phyloP scores from a whole-genome alignment of 2,329 filamentous ascomycete species.

The Elsinoe fawcettii region DNA sequence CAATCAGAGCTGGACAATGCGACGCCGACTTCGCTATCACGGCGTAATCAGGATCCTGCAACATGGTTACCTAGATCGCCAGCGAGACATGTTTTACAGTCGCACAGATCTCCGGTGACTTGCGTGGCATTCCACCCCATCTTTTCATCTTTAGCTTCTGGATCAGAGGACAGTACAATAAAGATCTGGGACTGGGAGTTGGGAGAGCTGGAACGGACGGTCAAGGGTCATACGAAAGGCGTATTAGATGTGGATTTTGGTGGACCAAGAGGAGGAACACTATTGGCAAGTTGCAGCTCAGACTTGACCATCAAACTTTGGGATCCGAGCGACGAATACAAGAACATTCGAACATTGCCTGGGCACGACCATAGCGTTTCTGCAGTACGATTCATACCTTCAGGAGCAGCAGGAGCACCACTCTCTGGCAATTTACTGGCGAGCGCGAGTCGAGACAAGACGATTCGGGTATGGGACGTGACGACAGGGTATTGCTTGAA shows the following conservation, averaged over 20 bases:
- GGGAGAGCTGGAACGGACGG: constrained; percentile 78
- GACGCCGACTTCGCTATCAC: constrained; percentile 69
- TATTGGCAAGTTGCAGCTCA: constrained; percentile 76
- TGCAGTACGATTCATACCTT: constrained; percentile 79
- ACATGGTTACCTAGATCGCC: constrained; percentile 82
- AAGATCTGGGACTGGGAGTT: constrained; percentile 98
- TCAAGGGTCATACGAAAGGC: constrained; percentile 86
- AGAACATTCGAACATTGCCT: constrained; percentile 83
- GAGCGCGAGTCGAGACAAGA: constrained; percentile 77
- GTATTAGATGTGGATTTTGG: constrained; percentile 88
- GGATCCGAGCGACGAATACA: constrained; percentile 88
- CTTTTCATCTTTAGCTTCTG: constrained; percentile 82
- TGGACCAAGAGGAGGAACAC: constrained; percentile 68
- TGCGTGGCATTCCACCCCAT: constrained; percentile 88
- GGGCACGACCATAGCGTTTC: constrained; percentile 92
- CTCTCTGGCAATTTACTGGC: constrained; percentile 79
- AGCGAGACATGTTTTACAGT: constrained; percentile 72
- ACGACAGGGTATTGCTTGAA: constrained; percentile 88
- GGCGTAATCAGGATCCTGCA: constrained; percentile 72
- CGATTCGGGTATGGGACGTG: constrained; percentile 83
- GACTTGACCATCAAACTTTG: constrained; percentile 92
- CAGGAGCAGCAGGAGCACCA: constrained; percentile 67
- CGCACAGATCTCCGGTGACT: constrained; percentile 71
- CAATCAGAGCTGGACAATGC: constrained; percentile 79
- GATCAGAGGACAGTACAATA: constrained; percentile 86